These are phyloP conservation scores for Mallotus repandus DNA, from an alignment of 441 rosid species.

Conservation along the genomic window DNA sequence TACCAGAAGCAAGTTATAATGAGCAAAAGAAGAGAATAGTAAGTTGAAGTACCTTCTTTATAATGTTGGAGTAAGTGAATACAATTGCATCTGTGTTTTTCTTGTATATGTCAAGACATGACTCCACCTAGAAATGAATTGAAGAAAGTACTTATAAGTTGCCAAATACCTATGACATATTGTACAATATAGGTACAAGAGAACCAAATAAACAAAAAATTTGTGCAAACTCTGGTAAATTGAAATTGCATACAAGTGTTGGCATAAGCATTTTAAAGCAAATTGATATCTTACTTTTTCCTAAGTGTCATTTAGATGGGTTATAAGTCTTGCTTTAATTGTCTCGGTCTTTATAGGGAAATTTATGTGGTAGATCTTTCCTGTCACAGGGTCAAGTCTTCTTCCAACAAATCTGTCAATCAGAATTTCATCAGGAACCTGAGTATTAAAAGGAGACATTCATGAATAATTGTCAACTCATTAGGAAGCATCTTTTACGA, in stretches of 20 bases:
- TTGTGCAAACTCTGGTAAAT: not conserved
- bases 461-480: slow-evolving; percentile 20
- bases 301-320: slow-evolving; percentile 84
- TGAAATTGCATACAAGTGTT: not conserved
- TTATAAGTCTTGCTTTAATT: slow-evolving; percentile 67
- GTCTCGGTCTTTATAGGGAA: slow-evolving; percentile 73
- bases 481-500: slow-evolving; percentile 6
- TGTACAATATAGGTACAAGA: no score
- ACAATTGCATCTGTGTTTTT: slow-evolving; percentile 64
- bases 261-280: not conserved
- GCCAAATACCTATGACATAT: slow-evolving; percentile 7
- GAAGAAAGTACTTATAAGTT: slow-evolving; percentile 18
- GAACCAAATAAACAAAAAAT: no score
- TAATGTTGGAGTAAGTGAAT: slow-evolving; percentile 58
- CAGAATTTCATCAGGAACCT: slow-evolving; percentile 95
- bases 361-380: slow-evolving; percentile 77
- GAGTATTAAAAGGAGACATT: slow-evolving; percentile 33
- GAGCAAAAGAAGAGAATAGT: not conserved
- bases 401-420: slow-evolving; percentile 91
- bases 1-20: slow-evolving; percentile 4
- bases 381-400: slow-evolving; percentile 72
- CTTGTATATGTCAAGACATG: slow-evolving; percentile 77
- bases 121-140: slow-evolving; percentile 52
- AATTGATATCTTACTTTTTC: slow-evolving; percentile 49
- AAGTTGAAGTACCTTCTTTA: slow-evolving; percentile 47